These are phyloP conservation scores for Solanum stenotomum DNA, from an alignment of 257 asterid species.

Conservation along the genomic window DNA sequence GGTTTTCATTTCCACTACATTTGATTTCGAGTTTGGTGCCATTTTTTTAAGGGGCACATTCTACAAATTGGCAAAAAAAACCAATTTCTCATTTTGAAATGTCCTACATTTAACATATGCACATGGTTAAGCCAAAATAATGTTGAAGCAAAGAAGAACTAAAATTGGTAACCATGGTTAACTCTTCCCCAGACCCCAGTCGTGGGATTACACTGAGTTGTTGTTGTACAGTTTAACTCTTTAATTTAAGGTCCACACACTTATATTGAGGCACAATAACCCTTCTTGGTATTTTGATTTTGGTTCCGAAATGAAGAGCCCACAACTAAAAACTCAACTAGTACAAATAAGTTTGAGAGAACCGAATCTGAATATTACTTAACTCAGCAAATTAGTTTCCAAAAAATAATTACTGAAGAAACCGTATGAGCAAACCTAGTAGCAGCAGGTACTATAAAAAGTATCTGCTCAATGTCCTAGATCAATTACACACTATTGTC, in stretches of 20 bases:
- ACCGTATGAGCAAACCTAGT: neutral
- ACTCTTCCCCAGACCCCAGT: neutral
- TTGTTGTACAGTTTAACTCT: neutral
- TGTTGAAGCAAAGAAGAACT: neutral
- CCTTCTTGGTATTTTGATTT: neutral
- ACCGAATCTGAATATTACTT: neutral
- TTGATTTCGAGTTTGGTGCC: neutral
- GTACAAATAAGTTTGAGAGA: neutral
- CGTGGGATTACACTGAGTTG: neutral
- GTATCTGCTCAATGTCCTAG: neutral
- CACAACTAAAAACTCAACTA: neutral
- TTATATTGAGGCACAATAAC: neutral
- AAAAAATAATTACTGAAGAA: neutral
- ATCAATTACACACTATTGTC: neutral
- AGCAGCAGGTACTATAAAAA: neutral
- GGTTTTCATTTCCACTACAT: neutral
- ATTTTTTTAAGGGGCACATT: neutral
- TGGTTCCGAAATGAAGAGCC: neutral
- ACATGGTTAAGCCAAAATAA: neutral
- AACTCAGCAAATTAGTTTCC: neutral
- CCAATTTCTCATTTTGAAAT: neutral
- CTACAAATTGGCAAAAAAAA: neutral
- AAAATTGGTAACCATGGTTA: neutral
- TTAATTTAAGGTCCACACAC: neutral
- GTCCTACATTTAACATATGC: neutral